Base-by-base conservation (phyloP, 306 rosid species). In the Crotalaria pallida region DNA sequence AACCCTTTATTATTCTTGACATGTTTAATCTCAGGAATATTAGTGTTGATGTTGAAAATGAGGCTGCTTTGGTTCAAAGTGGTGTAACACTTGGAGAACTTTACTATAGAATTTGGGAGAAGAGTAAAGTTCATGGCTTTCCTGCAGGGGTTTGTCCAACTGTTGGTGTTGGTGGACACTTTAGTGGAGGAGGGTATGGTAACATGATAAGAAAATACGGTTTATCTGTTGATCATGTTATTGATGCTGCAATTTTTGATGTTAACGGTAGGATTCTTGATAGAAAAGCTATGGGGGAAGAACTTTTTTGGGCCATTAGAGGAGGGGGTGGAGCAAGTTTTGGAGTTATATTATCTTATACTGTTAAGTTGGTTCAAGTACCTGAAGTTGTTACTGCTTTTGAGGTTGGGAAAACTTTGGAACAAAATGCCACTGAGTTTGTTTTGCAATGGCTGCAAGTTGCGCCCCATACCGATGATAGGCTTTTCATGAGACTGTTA, bases 271-370 rank as follows among this genome's bases (percentile, higher is more conserved):
- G 80, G 71, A 48, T 92, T 38, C 84, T 86, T 1, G 80, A 89
- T 13, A 82, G 75, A 22, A 44, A 76, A 0, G 9, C 82, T 4
- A 92, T 92, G 98, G 96, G 96, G 17, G 92, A 88, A 12, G 96
- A 89, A 9, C 79, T 92, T 31, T 92, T 92, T 50, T 89, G 96
- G 98, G 98, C 98, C 0, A 83, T 89, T 41, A 78, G 72, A 61
- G 96, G 98, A 4, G 96, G 96, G 0, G 98, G 96, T 0, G 96
- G 92, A 26, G 87, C 85, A 1, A 88, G 92, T 56, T 92, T 88
- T 58, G 96, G 98, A 1, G 96, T 88, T 1, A 75, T 89, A 0
- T 16, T 92, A 21, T 79, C 98, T 0, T 92, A 76, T 74, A 88
- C 79, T 5, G 34, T 92, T 7, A 73, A 72, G 23, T 33, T 91